Evolutionary conservation across 1,139 yeast genomes (phyloP).

Genomic region (Hyphopichia wangnamkhiaoensis): DNA sequence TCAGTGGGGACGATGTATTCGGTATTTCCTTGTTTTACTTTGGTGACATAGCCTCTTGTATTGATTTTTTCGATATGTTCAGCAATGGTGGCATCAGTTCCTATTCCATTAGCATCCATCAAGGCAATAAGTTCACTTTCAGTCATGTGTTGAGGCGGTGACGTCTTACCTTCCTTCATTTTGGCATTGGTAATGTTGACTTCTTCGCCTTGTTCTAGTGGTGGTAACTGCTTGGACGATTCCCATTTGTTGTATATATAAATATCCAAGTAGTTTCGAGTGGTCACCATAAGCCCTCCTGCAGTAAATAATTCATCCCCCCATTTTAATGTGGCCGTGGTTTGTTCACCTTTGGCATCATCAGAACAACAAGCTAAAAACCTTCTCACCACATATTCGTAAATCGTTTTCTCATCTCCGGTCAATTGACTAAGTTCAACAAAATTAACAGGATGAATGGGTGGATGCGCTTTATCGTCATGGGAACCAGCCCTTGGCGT

Average conservation of each 20-base stretch:
- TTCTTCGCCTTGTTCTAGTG: conserved; percentile 55
- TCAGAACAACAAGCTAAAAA: conserved; percentile 90
- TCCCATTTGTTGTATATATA: conserved; percentile 83
- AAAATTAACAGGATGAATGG: conserved; percentile 84
- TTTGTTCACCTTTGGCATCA: conserved; percentile 79
- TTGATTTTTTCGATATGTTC: conserved; percentile 89
- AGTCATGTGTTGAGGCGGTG: conserved; percentile 81
- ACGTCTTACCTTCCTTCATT: conserved; percentile 72
- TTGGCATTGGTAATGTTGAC: conserved; percentile 56
- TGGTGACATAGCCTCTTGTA: conserved; percentile 64
- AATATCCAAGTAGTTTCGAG: conserved; percentile 75
- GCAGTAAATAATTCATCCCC: conserved; percentile 71
- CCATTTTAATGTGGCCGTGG: conserved; percentile 71
- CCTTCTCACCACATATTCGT: conserved; percentile 83
- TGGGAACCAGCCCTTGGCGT: conserved; percentile 78
- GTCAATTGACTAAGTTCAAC: conserved; percentile 36
- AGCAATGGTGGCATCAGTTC: conserved; percentile 99
- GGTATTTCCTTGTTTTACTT: conserved; percentile 36
- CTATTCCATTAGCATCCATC: conserved; percentile 97
- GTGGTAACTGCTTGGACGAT: conserved; percentile 65
- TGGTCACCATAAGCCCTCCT: conserved; percentile 70
- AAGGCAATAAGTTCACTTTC: conserved; percentile 89
- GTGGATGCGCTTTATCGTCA: conserved; percentile 97
- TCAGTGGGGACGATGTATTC: conserved; percentile 70
- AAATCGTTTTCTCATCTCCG: conserved; percentile 67